Conservation (phyloP, 495 filamentous ascomycete genomes). For the Cryomyces minteri region DNA sequence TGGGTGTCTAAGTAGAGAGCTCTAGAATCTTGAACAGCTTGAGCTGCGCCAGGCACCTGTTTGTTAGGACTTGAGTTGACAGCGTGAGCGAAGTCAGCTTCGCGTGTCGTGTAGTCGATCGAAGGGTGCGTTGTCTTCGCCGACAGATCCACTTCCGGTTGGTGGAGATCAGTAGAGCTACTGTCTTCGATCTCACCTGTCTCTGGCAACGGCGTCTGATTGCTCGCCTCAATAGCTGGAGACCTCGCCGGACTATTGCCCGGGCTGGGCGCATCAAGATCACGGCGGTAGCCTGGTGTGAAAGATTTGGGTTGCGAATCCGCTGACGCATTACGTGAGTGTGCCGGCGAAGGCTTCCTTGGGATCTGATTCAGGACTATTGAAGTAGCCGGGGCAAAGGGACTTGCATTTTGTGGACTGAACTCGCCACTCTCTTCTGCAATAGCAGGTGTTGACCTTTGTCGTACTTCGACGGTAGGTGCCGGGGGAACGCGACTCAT, state of each 20-base stretch:
- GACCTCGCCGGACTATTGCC: slow-evolving; percentile 43
- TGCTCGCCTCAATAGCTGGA: slow-evolving; percentile 18
- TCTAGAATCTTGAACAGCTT: background rate
- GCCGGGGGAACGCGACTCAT: slow-evolving; percentile 33
- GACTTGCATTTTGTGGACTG: background rate
- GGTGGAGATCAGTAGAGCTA: background rate
- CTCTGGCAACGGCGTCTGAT: slow-evolving; percentile 3
- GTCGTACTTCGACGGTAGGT: slow-evolving; percentile 7
- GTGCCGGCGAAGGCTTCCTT: slow-evolving; percentile 18
- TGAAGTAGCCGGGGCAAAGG: slow-evolving; percentile 1
- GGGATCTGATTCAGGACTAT: slow-evolving; percentile 7
- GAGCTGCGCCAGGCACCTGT: background rate
- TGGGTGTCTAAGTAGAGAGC: slow-evolving; percentile 7
- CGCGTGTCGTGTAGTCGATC: slow-evolving; percentile 7
- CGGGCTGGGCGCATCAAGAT: slow-evolving; percentile 41
- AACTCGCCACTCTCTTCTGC: slow-evolving; percentile 24
- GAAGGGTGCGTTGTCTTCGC: too few relatives aligned
- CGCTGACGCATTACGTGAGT: slow-evolving; percentile 14
- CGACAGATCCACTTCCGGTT: too few relatives aligned
- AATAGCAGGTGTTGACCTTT: slow-evolving; percentile 30
- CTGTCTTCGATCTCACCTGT: background rate
- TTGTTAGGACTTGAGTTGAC: slow-evolving; percentile 6
- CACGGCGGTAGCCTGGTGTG: slow-evolving; percentile 38
- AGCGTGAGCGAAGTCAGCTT: slow-evolving; percentile 7
- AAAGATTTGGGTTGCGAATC: slow-evolving; percentile 15